Evolutionary conservation across 768 basidiomycete genomes (phyloP), one percentile per base, ranked within the genome.

Genomic region (Phlebiopsis flavidoalba): DNA sequence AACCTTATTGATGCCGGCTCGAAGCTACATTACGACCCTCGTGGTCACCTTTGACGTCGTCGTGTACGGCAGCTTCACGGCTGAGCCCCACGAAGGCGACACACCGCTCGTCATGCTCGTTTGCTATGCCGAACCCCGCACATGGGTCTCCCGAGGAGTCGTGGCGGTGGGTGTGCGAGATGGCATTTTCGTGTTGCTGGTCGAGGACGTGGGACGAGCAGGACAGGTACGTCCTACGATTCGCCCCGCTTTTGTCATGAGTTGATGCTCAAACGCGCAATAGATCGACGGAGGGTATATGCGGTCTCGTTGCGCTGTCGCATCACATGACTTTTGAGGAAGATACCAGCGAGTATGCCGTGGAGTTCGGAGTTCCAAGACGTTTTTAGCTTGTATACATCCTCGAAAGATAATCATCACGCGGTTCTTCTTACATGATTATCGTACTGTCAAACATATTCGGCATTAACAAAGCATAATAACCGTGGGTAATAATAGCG

Each of bases 161-260:
- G 10, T 46, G 37, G n/a, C 54, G 57, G 53, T 62, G 60, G 59
- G 47, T 53, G 35, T 66, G 59, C 57, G 67, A 67, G 40, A 66
- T 68, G 61, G 63, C 59, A 11, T 68, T n/a, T n/a, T 70, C 53
- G 31, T 68, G 8, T 59, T 70, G n/a, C 60, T n/a, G 64, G 17
- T 58, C 48, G 35, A 53, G 48, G 45, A 65, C 62, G 15, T 63
- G 64, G 68, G 64, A 67, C 24, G 63, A 65, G 24, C 57, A 64
- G 15, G 66, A 68, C 31, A n/a, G 59, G 68, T 69, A 50, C 53
- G 66, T 59, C 0, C 6, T 12, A 31, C 2, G 1, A 22, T 37
- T n/a, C n/a, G 4, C 17, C 15, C 10, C 5, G 8, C 14, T 12
- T 22, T n/a, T 50, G n/a, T 26, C 14, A 40, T 22, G 6, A 14